Base-by-base conservation (phyloP, 2,329 filamentous ascomycete species). In the Fulvia fulva region DNA sequence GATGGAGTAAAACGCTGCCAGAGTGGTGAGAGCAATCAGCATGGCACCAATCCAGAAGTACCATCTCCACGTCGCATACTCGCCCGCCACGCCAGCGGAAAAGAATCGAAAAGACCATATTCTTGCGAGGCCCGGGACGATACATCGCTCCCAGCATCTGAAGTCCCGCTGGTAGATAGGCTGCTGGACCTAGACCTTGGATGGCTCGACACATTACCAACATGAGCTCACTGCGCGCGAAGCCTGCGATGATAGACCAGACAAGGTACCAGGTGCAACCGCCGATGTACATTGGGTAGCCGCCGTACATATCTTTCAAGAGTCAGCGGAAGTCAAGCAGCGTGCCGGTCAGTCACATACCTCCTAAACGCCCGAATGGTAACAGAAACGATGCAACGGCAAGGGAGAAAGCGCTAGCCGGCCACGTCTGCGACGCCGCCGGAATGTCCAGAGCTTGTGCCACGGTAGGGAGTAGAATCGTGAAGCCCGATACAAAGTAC, bases 401-500 rank as follows among this genome's bases (percentile, higher is more conserved):
- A 3, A 83, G 72, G 0, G 79, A 79, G 45, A 82, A 77, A n/a
- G 78, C 78, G 22, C 74, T 80, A 0, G 80, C 76, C 1, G 81
- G 80, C 80, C 80, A 83, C 51, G 81, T 81, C 1, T 76, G 75
- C 5, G 87, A 85, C 37, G 85, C 82, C 46, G 85, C 80, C 0
- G 88, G 83, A 43, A 94, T 91, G 41, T 83, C 56, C 3, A 94
- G 79, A 1, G 83, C 80, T 11, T 73, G 69, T 11, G 84, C 77
- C 2, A 94, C 72, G 0, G 83, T 83, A 0, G 90, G 89, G 0
- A 92, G 73, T 25, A 93, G 74, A 59, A 86, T 76, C 58, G 80
- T 84, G 67, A 92, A 94, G 30, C 90, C 90, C 49, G 86, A 88
- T 52, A 93, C 82, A 69, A 87, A 88, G 73, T 87, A 92, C 75